Conservation (phyloP, 495 filamentous ascomycete genomes). For the Bombardia bombarda region DNA sequence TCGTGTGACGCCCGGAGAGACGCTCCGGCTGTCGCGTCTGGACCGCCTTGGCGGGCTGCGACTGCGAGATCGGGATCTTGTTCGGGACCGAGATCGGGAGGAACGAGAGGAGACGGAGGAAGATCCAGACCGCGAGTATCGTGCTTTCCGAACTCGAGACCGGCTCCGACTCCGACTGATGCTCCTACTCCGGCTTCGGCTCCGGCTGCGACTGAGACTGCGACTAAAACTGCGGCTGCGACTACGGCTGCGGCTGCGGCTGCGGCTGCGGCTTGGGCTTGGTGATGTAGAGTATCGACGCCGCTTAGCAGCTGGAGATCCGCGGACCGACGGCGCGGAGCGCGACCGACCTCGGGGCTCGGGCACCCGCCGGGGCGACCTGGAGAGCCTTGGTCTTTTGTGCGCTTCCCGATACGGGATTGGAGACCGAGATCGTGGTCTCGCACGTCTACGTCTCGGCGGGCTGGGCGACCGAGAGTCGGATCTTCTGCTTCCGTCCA, state of each 20-base stretch:
- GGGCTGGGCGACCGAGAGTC: slow-evolving; percentile 29
- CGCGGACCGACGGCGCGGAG: slow-evolving; percentile 24
- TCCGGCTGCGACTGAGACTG: slow-evolving; percentile 39
- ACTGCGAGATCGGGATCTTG: slow-evolving; percentile 26
- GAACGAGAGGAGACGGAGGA: slow-evolving; percentile 25
- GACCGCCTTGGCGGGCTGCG: slow-evolving; percentile 32
- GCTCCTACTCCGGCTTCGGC: slow-evolving; percentile 27
- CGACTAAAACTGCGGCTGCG: slow-evolving; percentile 21
- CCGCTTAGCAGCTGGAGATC: slow-evolving; percentile 21
- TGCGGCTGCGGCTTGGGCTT: slow-evolving; percentile 37
- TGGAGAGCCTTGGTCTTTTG: slow-evolving; percentile 39
- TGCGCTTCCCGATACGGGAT: slow-evolving; percentile 23
- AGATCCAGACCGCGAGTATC: slow-evolving; percentile 35
- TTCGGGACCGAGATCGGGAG: slow-evolving; percentile 16
- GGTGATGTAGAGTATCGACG: slow-evolving; percentile 23
- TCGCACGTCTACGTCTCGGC: slow-evolving; percentile 19
- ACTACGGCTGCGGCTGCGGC: slow-evolving; percentile 28
- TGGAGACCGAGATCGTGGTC: slow-evolving; percentile 37
- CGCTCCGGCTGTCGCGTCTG: slow-evolving; percentile 35
- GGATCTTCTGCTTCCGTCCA: slow-evolving; percentile 19
- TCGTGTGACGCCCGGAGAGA: slow-evolving; percentile 28
- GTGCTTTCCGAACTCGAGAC: slow-evolving; percentile 10
- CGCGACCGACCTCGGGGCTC: slow-evolving; percentile 17
- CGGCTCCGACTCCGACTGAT: slow-evolving; percentile 18
- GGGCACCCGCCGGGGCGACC: slow-evolving; percentile 24